Conservation (phyloP, 1,284 basidiomycete species). For the Hypsizygus ulmarius region DNA sequence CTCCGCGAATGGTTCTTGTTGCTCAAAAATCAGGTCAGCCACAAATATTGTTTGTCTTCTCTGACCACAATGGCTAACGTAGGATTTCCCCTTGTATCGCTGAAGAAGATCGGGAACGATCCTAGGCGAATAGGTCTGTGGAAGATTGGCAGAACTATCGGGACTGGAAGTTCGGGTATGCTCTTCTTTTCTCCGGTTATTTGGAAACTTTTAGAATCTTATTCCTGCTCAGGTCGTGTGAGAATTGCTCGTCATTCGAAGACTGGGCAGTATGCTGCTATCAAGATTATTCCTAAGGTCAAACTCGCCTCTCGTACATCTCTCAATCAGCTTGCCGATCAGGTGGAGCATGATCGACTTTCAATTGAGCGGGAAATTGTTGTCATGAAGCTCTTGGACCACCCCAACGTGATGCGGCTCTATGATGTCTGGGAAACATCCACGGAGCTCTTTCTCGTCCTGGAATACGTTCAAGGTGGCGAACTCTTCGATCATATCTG, state of each 20-base stretch:
- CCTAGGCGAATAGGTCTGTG: constrained; percentile 88
- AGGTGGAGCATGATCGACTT: constrained; percentile 65
- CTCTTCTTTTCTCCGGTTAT: constrained; percentile 6
- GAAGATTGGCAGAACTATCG: constrained; percentile 92
- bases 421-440: constrained; percentile 99
- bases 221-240: constrained; percentile 69
- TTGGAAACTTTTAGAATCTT: constrained; percentile 1
- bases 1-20: neutral
- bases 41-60: constrained; percentile 17
- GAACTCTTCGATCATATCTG: constrained; percentile 97
- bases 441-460: constrained; percentile 86
- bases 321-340: constrained; percentile 66
- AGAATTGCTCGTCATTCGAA: constrained; percentile 86
- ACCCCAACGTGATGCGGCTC: constrained; percentile 92
- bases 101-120: constrained; percentile 39
- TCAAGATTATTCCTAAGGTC: constrained; percentile 95
- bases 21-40: constrained; percentile 28
- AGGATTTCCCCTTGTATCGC: constrained; percentile 25
- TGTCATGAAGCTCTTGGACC: constrained; percentile 98
- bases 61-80: constrained; percentile 26
- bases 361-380: constrained; percentile 97
- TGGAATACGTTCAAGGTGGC: constrained; percentile 97
- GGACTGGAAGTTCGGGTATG: constrained; percentile 87
- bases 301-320: constrained; percentile 71
- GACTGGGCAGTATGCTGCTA: constrained; percentile 89